phyloP scores from a whole-genome alignment of 805 yeast genomes.

The Diddensiella caesifluorescens region DNA sequence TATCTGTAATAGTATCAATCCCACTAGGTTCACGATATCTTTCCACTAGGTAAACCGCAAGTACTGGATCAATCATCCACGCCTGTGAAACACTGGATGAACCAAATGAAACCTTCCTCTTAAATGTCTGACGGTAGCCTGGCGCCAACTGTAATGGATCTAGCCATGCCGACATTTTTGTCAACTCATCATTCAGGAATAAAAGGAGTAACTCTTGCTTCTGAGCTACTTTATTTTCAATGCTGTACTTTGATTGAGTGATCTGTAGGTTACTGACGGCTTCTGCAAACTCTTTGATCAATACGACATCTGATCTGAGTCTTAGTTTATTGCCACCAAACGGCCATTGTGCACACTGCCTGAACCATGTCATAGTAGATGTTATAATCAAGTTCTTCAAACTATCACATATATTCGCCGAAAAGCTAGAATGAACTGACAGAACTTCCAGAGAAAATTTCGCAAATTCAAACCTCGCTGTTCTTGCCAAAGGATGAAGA shows the following conservation, averaged over 20 bases:
- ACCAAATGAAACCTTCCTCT: constrained; percentile 2
- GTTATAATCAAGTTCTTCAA: constrained; percentile 52
- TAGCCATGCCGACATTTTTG: constrained; percentile 71
- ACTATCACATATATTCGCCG: constrained; percentile 40
- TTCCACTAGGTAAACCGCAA: constrained; percentile 65
- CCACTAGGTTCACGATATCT: constrained; percentile 44
- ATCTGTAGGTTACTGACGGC: constrained; percentile 26
- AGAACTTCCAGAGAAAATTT: constrained; percentile 62
- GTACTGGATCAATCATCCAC: constrained; percentile 59
- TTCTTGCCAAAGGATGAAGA: constrained; percentile 75
- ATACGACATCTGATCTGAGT: constrained; percentile 60
- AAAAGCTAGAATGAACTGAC: constrained; percentile 46
- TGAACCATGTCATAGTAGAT: constrained; percentile 78
- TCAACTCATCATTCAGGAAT: constrained; percentile 72
- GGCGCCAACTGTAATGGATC: constrained; percentile 46
- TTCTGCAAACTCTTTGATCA: constrained; percentile 50
- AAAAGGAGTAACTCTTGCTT: constrained; percentile 53
- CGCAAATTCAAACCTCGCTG: constrained; percentile 68
- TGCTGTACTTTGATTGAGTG: constrained; percentile 5
- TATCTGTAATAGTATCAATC: constrained; percentile 37
- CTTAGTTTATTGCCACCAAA: constrained; percentile 76
- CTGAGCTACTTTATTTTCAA: constrained; percentile 32
- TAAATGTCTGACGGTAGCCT: neutral
- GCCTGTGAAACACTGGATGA: constrained; percentile 43
- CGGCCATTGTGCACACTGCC: constrained; percentile 58